Evolutionary conservation across 345 rosid species (phyloP).

Genomic region (Laguncularia racemosa): DNA sequence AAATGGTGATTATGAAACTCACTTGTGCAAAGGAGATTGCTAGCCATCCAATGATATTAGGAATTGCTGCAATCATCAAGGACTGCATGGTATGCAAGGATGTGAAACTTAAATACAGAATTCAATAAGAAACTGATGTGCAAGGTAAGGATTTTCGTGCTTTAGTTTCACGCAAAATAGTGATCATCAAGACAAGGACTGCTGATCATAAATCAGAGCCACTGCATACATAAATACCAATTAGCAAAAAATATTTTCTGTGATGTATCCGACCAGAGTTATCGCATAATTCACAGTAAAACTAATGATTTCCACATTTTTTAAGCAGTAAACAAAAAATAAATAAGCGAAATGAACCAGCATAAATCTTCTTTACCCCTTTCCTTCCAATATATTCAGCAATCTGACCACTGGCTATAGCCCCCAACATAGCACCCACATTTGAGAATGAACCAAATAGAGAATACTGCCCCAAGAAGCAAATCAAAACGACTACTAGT

Average conservation of each 20-base stretch:
- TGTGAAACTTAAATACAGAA: neutral
- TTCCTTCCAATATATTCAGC: conserved; percentile 90
- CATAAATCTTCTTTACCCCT: conserved; percentile 52
- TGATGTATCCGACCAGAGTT: no score
- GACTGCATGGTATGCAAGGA: conserved; percentile 39
- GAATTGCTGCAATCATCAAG: conserved; percentile 93
- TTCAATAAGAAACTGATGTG: neutral
- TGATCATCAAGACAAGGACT: no score
- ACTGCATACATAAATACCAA: no score
- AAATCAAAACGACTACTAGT: conserved; percentile 7
- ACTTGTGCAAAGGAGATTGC: conserved; percentile 90
- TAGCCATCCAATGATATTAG: conserved; percentile 97
- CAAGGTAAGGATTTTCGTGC: no score
- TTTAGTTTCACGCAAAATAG: no score
- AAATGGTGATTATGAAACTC: conserved; percentile 21
- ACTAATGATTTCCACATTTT: no score
- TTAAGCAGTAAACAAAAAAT: no score
- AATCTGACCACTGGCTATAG: conserved; percentile 95
- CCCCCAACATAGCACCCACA: conserved; percentile 99
- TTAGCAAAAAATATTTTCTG: no score
- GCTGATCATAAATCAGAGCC: no score
- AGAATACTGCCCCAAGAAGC: conserved; percentile 49
- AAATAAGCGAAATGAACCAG: neutral
- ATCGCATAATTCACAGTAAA: no score
- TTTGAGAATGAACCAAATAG: conserved; percentile 84